phyloP scores from a whole-genome alignment of 352 stramenopile genomes.

The Globisporangium solare region DNA sequence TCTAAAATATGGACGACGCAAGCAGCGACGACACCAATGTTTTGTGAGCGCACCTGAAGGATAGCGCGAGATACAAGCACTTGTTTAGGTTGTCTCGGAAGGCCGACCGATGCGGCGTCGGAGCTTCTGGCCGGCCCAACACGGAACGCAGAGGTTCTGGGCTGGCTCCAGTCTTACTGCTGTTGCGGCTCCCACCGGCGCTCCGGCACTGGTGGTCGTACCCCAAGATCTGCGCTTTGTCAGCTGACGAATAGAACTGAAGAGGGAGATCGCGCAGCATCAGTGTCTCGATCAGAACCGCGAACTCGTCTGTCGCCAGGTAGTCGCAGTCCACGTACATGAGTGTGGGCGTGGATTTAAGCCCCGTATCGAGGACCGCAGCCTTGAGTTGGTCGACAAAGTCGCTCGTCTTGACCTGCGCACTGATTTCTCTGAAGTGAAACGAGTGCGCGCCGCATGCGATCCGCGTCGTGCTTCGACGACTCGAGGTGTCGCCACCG shows the following conservation, averaged over 20 bases:
- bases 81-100: constrained; percentile 53
- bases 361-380: constrained; percentile 38
- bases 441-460: constrained; percentile 48
- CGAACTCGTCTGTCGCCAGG: constrained; percentile 26
- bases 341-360: constrained; percentile 43
- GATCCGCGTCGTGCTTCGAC: constrained; percentile 40
- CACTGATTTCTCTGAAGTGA: constrained; percentile 41
- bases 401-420: constrained; percentile 21
- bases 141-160: background rate
- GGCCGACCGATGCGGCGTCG: constrained; percentile 17
- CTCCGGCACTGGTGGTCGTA: constrained; percentile 27
- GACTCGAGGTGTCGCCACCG: constrained; percentile 34
- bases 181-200: background rate
- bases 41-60: constrained; percentile 25
- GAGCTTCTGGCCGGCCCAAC: background rate
- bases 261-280: constrained; percentile 35
- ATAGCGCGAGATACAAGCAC: constrained; percentile 51
- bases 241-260: constrained; percentile 39
- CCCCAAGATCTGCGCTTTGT: constrained; percentile 45
- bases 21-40: background rate
- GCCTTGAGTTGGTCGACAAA: constrained; percentile 50
- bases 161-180: background rate
- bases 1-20: no score
- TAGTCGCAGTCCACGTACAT: constrained; percentile 59
- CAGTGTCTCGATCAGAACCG: constrained; percentile 37